A percentile compares a stretch with the other conserved stretches of the same genome.
Conservation (phyloP, 139 green algal genomes). For the Tetraselmis chui region DNA sequence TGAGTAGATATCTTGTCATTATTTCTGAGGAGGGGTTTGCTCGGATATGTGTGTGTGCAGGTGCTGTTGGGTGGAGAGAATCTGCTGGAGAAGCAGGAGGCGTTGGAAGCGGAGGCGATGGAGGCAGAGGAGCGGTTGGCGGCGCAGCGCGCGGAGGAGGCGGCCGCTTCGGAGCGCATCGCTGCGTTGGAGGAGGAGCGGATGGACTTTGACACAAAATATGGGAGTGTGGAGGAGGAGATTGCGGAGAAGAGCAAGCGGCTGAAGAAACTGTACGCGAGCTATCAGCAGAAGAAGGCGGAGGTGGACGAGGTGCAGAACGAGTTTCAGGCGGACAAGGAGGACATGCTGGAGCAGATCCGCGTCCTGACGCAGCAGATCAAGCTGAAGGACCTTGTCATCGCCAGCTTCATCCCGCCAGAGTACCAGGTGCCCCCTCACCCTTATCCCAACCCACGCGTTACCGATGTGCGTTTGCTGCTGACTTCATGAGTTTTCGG, state of each 20-base stretch:
- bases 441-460: no score
- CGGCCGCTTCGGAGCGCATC: conserved; percentile 38
- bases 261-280: conserved; percentile 59
- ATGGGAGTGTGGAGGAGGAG: conserved; percentile 59
- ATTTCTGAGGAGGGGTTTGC: no score
- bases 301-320: conserved; percentile 56
- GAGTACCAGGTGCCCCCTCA: no score
- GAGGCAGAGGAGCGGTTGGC: conserved; percentile 36
- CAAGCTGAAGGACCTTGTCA: conserved; percentile 69
- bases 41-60: conserved; percentile 27
- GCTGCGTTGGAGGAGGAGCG: conserved; percentile 50
- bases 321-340: conserved; percentile 64
- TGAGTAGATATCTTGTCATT: no score
- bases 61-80: conserved; percentile 51
- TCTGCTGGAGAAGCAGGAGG: conserved; percentile 57
- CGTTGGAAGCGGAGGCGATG: conserved; percentile 52
- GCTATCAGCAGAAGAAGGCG: conserved; percentile 42
- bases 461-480: conserved; percentile 54
- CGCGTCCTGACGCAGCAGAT: conserved; percentile 65
- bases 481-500: background rate
- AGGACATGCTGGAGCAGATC: conserved; percentile 57
- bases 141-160: conserved; percentile 39
- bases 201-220: conserved; percentile 46
- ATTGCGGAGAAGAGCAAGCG: conserved; percentile 61
- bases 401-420: conserved; percentile 64